Conservation (phyloP, 805 yeast genomes). For the Yueomyces sp. region DNA sequence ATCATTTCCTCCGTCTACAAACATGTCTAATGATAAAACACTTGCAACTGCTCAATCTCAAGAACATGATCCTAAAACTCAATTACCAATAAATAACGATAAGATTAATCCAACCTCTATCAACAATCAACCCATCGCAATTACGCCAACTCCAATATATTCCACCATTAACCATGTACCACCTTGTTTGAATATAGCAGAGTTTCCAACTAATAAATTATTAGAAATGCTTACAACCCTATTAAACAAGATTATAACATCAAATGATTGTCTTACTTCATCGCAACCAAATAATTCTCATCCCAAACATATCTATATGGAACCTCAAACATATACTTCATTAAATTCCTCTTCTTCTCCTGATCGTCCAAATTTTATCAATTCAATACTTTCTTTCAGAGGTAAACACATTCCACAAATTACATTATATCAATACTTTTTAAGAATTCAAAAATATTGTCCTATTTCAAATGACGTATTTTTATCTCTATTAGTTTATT, state of each 20-base stretch:
- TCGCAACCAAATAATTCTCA: not conserved
- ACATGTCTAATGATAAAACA: not conserved
- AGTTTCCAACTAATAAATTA: conserved; percentile 69
- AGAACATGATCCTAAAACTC: not conserved
- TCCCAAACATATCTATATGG: not conserved
- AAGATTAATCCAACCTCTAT: not conserved
- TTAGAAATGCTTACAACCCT: conserved; percentile 76
- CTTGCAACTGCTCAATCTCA: no score
- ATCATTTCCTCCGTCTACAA: not conserved
- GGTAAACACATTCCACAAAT: conserved; percentile 97
- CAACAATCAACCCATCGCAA: not conserved
- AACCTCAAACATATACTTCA: conserved; percentile 4
- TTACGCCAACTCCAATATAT: not conserved
- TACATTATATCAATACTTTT: conserved; percentile 73
- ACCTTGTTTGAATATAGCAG: conserved; percentile 44
- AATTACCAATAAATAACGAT: not conserved
- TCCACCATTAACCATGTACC: not conserved
- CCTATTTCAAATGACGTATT: conserved; percentile 98
- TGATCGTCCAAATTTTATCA: conserved; percentile 19
- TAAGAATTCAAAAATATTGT: conserved; percentile 87
- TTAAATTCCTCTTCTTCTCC: conserved; percentile 30
- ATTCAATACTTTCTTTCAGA: conserved; percentile 68
- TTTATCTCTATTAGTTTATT: conserved; percentile 76
- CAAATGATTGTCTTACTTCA: conserved; percentile 63
- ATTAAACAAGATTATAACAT: conserved; percentile 75